Percentiles rank a stretch among this genome's conserved stretches.
phyloP scores from a whole-genome alignment of 2,329 filamentous ascomycete genomes.

The Verticillium albo-atrum region DNA sequence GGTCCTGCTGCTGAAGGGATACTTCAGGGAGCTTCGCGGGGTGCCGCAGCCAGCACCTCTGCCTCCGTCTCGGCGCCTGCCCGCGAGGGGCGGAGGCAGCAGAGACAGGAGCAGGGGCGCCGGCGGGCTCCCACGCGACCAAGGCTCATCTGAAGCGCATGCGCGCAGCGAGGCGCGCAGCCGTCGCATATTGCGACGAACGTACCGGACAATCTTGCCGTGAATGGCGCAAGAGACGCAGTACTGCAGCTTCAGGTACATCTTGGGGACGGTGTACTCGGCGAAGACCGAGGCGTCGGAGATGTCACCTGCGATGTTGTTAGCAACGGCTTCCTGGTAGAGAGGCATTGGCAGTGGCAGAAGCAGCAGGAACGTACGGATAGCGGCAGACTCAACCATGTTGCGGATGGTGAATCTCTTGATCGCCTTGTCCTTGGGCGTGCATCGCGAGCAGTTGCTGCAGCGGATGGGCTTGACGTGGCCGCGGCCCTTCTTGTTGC shows the following conservation, averaged over 20 bases:
- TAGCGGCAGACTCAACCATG: constrained; percentile 99
- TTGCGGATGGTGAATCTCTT: constrained; percentile 99
- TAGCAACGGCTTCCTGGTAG: not conserved
- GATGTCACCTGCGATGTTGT: constrained; percentile 79
- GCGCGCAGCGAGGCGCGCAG: constrained; percentile 39
- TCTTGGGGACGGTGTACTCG: constrained; percentile 99
- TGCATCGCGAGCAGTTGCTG: constrained; percentile 75
- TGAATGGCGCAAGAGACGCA: constrained; percentile 99
- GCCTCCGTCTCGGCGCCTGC: not conserved
- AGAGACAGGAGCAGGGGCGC: not conserved
- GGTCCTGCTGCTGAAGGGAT: not conserved
- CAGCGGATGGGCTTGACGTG: constrained; percentile 98
- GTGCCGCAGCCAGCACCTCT: not conserved
- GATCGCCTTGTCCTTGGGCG: constrained; percentile 99
- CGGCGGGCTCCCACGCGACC: constrained; percentile 23
- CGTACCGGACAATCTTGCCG: constrained; percentile 99
- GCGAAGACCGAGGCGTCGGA: constrained; percentile 98
- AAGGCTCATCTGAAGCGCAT: constrained; percentile 58
- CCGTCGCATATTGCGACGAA: constrained; percentile 57
- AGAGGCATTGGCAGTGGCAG: not conserved
- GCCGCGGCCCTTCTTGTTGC: constrained; percentile 99
- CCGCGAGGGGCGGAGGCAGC: not conserved
- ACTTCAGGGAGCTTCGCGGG: not conserved
- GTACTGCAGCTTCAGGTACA: constrained; percentile 99
- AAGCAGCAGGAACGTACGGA: constrained; percentile 72